Evolutionary conservation across 2,329 filamentous ascomycete species (phyloP), one percentile per base, ranked within the genome.

Genomic region (Fusarium paranaense): DNA sequence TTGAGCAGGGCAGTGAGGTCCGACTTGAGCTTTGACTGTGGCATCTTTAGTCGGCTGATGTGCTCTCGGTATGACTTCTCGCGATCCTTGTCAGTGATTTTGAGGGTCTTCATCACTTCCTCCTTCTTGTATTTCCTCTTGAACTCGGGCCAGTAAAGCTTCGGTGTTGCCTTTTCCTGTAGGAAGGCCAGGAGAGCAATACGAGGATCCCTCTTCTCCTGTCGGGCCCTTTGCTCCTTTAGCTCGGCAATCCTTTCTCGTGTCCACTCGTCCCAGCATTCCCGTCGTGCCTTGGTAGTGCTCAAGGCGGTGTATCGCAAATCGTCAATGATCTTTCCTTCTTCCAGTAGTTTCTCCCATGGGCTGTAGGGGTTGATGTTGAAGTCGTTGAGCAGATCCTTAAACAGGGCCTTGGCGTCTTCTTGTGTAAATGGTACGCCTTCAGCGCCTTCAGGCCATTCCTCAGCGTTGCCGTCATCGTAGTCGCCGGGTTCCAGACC

Each of bases 101-200:
- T 89, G 33, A 90, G 86, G 68, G 96, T 93, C 70, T 92, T 93
- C 93, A 99, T 95, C 62, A 92, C 89, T 0, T 89, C 83, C 73
- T 97, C 95, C 74, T 93, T 95, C 74, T 93, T 93, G 83, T 91
- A 97, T 81, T 98, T 99, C 37, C 97, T 89, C 78, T 94, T 95
- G 84, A 99, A 99, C 81, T 99, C 97, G 0, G 94, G 93, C 97
- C 97, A 99, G 86, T 97, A 99, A 1, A 99, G 88, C 83, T 98
- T 98, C 0, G 94, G 93, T 0, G 92, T 97, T 0, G 95, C 96
- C 75, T 95, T 90, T 58, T 92, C 90, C 72, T 96, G 91, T 33
- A 99, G 86, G 72, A 99, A 93, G 0, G 90, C 89, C 69, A 98
- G 85, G 81, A 97, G 99, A 1, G 92, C 91, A 73, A 98, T 93